Evolutionary conservation across 352 stramenopile genomes (phyloP).

Genomic region (Pythium periplocum): DNA sequence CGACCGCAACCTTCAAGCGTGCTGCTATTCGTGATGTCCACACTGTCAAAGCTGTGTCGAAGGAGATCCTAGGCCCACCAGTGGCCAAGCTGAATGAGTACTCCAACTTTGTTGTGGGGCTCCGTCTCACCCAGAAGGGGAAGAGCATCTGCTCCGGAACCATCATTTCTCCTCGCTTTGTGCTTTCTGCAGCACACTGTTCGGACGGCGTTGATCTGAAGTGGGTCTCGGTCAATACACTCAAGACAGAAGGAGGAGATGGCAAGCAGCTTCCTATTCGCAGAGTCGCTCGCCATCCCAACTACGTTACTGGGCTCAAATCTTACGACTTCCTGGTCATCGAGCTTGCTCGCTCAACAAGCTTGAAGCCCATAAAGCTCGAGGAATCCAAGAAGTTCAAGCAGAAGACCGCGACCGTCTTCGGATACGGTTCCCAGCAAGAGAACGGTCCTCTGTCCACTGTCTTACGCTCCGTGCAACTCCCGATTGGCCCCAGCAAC

Average conservation of each 20-base stretch:
- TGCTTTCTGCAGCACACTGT: conserved; percentile 15
- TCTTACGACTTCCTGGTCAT: conserved; percentile 5
- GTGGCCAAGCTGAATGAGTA: no score
- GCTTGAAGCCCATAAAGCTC: neutral
- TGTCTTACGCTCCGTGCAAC: neutral
- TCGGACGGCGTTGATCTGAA: neutral
- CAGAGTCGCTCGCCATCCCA: neutral
- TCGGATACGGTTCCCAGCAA: conserved; percentile 4
- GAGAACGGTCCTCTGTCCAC: neutral
- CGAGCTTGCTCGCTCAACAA: neutral
- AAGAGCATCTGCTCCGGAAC: conserved; percentile 12
- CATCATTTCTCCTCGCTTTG: conserved; percentile 7
- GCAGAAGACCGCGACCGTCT: neutral
- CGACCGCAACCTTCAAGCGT: no score
- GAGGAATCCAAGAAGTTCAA: neutral
- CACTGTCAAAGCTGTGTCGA: no score
- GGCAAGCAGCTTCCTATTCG: conserved; percentile 2
- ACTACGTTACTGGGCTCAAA: neutral
- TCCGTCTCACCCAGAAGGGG: conserved; percentile 7
- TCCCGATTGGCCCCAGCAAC: conserved; percentile 1
- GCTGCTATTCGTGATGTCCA: no score
- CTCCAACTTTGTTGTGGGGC: neutral
- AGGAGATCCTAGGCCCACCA: no score
- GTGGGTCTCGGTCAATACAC: neutral
- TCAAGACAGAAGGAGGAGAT: neutral